phyloP scores from a whole-genome alignment of 768 basidiomycete genomes.

The Neoboletus brunneissimus region DNA sequence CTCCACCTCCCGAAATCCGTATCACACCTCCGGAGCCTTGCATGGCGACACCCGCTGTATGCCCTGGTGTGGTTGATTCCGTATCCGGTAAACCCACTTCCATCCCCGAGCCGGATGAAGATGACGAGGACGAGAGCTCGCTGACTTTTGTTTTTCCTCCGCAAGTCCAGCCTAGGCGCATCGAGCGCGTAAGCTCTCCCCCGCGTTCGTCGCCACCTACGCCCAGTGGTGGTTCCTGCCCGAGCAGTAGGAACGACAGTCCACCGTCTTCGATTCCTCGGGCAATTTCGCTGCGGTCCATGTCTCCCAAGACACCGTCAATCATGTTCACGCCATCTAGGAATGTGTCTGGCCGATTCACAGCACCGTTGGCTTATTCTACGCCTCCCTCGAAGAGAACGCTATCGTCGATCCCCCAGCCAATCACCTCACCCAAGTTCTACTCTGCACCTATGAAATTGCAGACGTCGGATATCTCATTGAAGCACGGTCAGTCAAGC shows the following conservation, averaged over 20 bases:
- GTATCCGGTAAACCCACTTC: conserved; percentile 3
- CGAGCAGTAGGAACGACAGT: conserved; percentile 15
- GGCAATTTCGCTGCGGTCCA: conserved; percentile 35
- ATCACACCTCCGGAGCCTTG: conserved; percentile 22
- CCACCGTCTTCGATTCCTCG: conserved; percentile 56
- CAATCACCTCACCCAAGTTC: conserved; percentile 41
- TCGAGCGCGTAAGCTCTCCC: conserved; percentile 7
- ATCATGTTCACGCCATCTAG: conserved; percentile 37
- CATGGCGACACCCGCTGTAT: conserved; percentile 20
- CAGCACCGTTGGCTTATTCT: conserved; percentile 23
- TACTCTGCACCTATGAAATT: conserved; percentile 29
- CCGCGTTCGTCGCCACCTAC: conserved; percentile 12
- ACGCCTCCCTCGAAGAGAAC: conserved; percentile 54
- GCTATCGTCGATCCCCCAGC: conserved; percentile 64
- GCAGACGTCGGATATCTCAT: conserved; percentile 37
- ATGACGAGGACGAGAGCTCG: conserved; percentile 23
- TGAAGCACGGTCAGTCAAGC: conserved; percentile 25
- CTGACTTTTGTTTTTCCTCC: conserved; percentile 26
- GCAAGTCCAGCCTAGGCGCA: conserved; percentile 1
- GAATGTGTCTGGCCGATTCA: conserved; percentile 27
- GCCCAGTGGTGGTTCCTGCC: conserved; percentile 2
- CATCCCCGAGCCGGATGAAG: conserved; percentile 15
- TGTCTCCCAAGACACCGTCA: conserved; percentile 28
- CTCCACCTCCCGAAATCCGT: conserved; percentile 28
- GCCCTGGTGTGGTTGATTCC: conserved; percentile 1